A percentile compares a stretch with the other conserved stretches of the same genome.
These are phyloP conservation scores for Dictyostelium purpureum DNA, from an alignment of 78 protist species.

Conservation along the genomic window DNA sequence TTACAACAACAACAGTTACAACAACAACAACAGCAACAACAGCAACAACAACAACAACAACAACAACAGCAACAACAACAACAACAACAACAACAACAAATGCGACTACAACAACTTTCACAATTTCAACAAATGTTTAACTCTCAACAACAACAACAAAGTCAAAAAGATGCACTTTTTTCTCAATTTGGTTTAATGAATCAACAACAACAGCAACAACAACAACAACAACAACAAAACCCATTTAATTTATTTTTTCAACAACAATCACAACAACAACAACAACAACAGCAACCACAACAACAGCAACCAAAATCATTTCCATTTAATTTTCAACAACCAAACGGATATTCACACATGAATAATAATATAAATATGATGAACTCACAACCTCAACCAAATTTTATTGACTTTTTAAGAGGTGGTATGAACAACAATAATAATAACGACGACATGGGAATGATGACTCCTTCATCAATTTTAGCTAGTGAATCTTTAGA, in stretches of 20 bases:
- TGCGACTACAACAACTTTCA: background rate
- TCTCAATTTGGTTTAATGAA: background rate
- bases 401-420: conserved; percentile 18
- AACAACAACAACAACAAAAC: background rate
- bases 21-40: conserved; percentile 6
- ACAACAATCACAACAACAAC: background rate
- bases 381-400: background rate
- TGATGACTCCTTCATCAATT: background rate
- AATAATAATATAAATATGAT: background rate
- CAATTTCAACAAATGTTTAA: background rate
- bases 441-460: background rate
- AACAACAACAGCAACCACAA: background rate
- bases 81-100: conserved; percentile 4
- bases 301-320: background rate
- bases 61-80: conserved; percentile 16
- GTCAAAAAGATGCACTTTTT: background rate
- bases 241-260: background rate
- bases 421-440: background rate
- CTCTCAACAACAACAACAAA: background rate
- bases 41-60: conserved; percentile 24
- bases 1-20: conserved; percentile 6
- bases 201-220: background rate
- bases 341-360: background rate
- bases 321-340: conserved; percentile 14
- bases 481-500: conserved; percentile 1